phyloP scores from a whole-genome alignment of 1,284 basidiomycete genomes.

The Ceratobasidium sp. region DNA sequence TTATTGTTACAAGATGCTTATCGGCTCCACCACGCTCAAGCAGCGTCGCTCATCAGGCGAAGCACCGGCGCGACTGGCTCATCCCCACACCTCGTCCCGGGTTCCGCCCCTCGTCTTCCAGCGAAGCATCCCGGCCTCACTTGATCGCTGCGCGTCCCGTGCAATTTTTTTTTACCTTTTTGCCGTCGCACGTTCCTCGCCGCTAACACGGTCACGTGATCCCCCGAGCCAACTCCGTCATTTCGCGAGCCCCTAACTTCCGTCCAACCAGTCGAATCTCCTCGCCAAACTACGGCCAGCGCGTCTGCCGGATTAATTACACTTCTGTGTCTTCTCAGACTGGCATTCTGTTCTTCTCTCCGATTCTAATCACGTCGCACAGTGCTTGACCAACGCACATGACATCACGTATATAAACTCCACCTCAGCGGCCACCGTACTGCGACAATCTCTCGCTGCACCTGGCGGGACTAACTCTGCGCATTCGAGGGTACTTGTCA shows the following conservation, averaged over 20 bases:
- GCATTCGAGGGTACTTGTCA: background rate
- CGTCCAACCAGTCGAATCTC: too few relatives aligned
- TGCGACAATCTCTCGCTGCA: background rate
- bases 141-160: conserved; percentile 6
- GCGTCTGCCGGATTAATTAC: too few relatives aligned
- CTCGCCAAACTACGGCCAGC: background rate
- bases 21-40: conserved; percentile 21
- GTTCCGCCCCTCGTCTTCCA: conserved; percentile 9
- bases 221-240: conserved; percentile 7
- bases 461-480: background rate
- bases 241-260: conserved; percentile 31
- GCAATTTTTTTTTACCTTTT: conserved; percentile 1
- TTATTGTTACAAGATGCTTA: conserved; percentile 21
- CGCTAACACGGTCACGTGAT: conserved; percentile 10
- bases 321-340: too few relatives aligned
- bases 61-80: conserved; percentile 23
- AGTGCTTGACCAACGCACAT: background rate
- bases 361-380: background rate
- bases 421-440: background rate
- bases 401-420: background rate
- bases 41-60: conserved; percentile 25
- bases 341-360: background rate
- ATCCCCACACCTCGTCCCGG: conserved; percentile 19
- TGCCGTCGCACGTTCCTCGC: conserved; percentile 31
- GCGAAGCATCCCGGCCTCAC: conserved; percentile 17